Base-by-base conservation (phyloP, 495 filamentous ascomycete genomes). In the Massariosphaeria phaeospora region DNA sequence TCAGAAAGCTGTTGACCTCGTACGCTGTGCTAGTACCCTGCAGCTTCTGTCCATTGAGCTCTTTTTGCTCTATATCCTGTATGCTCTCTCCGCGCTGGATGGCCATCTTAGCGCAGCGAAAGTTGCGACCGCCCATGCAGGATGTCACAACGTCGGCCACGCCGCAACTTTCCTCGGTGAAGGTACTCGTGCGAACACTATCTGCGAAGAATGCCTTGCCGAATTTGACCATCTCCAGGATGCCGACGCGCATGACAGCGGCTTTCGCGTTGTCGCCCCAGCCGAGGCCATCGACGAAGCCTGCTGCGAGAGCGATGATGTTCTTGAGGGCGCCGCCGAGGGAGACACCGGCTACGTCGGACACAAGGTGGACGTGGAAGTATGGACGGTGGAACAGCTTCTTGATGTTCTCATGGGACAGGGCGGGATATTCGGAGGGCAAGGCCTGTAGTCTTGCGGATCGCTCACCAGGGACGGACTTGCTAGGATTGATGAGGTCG, bases 231-330 rank as follows among this genome's bases (percentile, higher is more conserved):
- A 93, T 95, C 73, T 98, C 93, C 45, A 94, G 75, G 48, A 98
- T 78, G 8, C 93, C 93, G 24, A 96, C 84, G 10, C 93, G 86
- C 90, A 96, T 96, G 41, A 98, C 83, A 18, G 93, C 93, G 34
- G 93, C 89, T 73, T 96, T 96, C 42, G 91, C 91, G 64, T 96
- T 98, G 73, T 95, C 89, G 59, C 91, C 94, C 94, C 94, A 99
- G 53, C 91, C 90, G 58, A 91, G 80, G 15, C 94, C 94, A 46
- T 91, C 88, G 51, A 97, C 89, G 75, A 93, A 97, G 47, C 94
- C 94, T 7, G 93, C 90, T 2, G 91, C 90, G 7, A 99, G 72
- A 10, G 94, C 94, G 48, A 99, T 86, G 56, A 99, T 86, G 72
- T 99, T 99, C 75, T 99, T 99, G 47, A 99, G 77, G 1, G 94